Conservation (phyloP, 2,329 filamentous ascomycete genomes). For the Cladosporium sp. region DNA sequence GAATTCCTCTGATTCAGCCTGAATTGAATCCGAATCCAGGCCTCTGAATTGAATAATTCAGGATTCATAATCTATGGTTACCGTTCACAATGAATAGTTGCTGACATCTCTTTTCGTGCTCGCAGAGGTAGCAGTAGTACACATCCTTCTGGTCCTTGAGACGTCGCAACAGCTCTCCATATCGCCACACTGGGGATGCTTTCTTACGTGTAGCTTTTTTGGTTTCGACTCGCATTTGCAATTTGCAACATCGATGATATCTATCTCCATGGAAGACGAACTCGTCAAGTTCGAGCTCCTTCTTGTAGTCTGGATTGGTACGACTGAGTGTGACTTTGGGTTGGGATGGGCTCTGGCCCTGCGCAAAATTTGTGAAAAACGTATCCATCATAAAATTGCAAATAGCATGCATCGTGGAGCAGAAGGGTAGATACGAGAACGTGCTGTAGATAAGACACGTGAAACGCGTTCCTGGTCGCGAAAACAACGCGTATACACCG, state of each 20-base stretch:
- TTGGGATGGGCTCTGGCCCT: background rate
- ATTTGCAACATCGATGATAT: background rate
- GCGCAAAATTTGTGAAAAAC: background rate
- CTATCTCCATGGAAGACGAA: background rate
- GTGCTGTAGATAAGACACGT: background rate
- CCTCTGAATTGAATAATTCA: background rate
- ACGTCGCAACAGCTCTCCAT: background rate
- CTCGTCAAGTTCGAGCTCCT: background rate
- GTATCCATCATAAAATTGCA: background rate
- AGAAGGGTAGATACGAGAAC: background rate
- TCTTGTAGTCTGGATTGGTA: background rate
- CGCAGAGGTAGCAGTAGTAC: background rate
- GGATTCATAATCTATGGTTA: background rate
- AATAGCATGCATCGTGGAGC: background rate
- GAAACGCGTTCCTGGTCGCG: background rate
- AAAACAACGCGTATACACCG: background rate
- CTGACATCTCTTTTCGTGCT: background rate
- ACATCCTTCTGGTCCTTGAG: background rate
- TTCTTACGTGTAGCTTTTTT: background rate
- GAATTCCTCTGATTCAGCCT: background rate
- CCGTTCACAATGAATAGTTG: background rate
- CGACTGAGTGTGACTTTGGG: background rate
- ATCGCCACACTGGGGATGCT: background rate
- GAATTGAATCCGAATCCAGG: background rate
- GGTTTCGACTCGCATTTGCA: background rate